Evolutionary conservation across 768 basidiomycete species (phyloP).

Genomic region (Pleurotus salmoneostramineus): DNA sequence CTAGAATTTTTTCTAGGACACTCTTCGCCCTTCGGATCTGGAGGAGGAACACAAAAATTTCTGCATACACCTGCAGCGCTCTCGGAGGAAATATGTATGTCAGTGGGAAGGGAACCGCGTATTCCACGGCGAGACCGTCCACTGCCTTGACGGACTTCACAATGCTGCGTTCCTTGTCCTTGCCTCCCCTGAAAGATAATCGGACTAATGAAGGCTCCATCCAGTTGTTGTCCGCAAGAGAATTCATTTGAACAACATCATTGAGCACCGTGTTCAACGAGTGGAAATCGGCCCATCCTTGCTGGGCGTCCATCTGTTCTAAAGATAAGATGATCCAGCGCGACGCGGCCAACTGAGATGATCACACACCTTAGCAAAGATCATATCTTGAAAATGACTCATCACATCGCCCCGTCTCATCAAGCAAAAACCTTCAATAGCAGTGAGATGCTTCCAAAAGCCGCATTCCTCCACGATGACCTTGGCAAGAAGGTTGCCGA

Average conservation of each 20-base stretch:
- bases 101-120: slow-evolving; percentile 76
- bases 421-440: slow-evolving; percentile 67
- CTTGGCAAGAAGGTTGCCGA: slow-evolving; percentile 48
- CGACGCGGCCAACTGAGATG: background rate
- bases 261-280: slow-evolving; percentile 76
- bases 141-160: slow-evolving; percentile 58
- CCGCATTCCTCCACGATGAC: slow-evolving; percentile 66
- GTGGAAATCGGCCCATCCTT: slow-evolving; percentile 79
- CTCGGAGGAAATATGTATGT: slow-evolving; percentile 70
- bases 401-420: slow-evolving; percentile 79
- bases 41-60: slow-evolving; percentile 67
- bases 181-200: slow-evolving; percentile 57
- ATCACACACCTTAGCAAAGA: slow-evolving; percentile 64
- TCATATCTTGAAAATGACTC: slow-evolving; percentile 65
- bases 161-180: slow-evolving; percentile 40
- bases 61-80: slow-evolving; percentile 53
- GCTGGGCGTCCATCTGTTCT: slow-evolving; percentile 67
- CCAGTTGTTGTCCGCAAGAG: slow-evolving; percentile 35
- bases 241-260: slow-evolving; percentile 54
- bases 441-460: slow-evolving; percentile 54
- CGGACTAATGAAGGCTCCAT: slow-evolving; percentile 69
- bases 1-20: slow-evolving; percentile 65
- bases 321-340: background rate
- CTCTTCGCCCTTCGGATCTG: slow-evolving; percentile 73
- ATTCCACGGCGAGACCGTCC: slow-evolving; percentile 70